Percentiles rank a stretch among this genome's conserved stretches.
These are phyloP conservation scores for Rubus parviflorus DNA, from an alignment of 306 rosid species.

Conservation along the genomic window DNA sequence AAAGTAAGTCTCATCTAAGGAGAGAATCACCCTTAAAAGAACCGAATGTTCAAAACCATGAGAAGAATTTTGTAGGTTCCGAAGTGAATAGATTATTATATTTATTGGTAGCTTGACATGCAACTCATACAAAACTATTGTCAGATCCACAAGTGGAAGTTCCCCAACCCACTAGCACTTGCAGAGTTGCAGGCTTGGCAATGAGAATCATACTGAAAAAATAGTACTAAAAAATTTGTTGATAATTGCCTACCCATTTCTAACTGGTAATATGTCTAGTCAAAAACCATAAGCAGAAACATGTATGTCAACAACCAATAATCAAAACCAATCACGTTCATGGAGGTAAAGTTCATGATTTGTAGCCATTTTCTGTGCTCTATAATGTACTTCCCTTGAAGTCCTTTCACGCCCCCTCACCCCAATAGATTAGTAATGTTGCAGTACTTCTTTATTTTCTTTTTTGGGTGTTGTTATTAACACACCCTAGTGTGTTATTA, in stretches of 20 bases:
- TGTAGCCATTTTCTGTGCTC: neutral
- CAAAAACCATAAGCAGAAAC: neutral
- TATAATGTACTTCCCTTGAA: neutral
- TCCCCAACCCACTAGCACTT: neutral
- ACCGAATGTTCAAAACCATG: neutral
- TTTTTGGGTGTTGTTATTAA: too few relatives aligned
- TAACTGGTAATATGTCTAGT: too few relatives aligned
- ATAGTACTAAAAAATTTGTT: neutral
- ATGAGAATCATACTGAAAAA: neutral
- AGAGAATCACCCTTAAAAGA: neutral
- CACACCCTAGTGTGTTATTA: too few relatives aligned
- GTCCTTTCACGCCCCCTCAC: neutral
- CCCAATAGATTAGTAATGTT: neutral
- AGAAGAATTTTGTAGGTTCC: neutral
- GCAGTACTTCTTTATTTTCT: neutral
- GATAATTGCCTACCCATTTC: neutral
- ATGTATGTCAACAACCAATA: neutral
- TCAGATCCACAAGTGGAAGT: neutral
- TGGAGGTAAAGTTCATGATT: too few relatives aligned
- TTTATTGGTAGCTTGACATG: constrained; percentile 1
- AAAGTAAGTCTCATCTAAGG: neutral
- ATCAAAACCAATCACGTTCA: neutral
- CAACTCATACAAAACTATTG: neutral
- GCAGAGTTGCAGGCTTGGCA: neutral
- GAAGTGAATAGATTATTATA: neutral